Conservation (phyloP, 164 flowering plant genomes). For the Taxillus chinensis region DNA sequence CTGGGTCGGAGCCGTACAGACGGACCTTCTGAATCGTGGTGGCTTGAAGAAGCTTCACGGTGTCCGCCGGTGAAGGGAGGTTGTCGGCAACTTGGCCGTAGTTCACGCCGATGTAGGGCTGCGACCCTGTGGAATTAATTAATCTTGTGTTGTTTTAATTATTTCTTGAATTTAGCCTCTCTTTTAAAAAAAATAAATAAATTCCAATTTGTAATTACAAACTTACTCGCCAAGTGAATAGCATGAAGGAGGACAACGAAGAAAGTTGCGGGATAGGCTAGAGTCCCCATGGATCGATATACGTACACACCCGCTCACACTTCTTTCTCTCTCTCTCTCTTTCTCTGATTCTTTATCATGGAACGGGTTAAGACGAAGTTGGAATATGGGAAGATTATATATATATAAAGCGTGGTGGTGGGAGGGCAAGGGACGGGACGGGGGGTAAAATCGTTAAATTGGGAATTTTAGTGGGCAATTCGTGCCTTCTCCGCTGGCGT, state of each 20-base stretch:
- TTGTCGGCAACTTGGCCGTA: conserved; percentile 89
- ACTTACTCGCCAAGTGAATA: not conserved
- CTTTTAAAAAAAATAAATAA: conserved; percentile 29
- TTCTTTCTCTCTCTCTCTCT: not conserved
- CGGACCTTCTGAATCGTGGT: conserved; percentile 65
- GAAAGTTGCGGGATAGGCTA: not conserved
- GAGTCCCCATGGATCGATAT: not conserved
- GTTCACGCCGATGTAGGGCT: conserved; percentile 74
- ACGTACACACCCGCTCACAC: not conserved
- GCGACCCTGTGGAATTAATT: conserved; percentile 33
- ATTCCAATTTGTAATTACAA: not conserved
- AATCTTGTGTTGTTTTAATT: not conserved
- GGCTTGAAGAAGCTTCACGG: conserved; percentile 63
- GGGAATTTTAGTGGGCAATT: not conserved
- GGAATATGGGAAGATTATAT: too few species aligned
- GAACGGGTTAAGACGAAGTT: too few species aligned
- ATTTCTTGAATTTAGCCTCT: too few species aligned
- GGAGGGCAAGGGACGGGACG: not conserved
- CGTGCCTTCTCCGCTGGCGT: not conserved
- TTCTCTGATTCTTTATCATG: not conserved
- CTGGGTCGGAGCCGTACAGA: conserved; percentile 75
- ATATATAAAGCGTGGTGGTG: too few species aligned
- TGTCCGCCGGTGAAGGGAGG: conserved; percentile 67
- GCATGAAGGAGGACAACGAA: not conserved
- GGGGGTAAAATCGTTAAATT: not conserved